These are phyloP conservation scores for Starmerella khaoyaiensis DNA, from an alignment of 805 yeast species.

Conservation along the genomic window DNA sequence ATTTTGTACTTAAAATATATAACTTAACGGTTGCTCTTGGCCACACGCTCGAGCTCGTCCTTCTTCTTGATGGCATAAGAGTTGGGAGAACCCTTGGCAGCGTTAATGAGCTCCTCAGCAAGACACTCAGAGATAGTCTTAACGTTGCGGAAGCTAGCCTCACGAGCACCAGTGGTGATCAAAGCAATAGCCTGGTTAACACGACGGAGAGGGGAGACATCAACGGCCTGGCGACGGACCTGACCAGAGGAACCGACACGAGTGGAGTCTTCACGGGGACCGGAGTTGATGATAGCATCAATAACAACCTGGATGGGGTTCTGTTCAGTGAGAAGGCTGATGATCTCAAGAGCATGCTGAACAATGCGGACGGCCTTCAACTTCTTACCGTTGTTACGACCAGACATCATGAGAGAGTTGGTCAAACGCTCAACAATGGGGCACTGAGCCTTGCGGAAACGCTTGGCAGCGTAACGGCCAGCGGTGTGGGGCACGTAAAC, in stretches of 20 bases:
- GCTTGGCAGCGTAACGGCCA: constrained; percentile 98
- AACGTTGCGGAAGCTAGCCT: constrained; percentile 99
- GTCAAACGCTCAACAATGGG: constrained; percentile 98
- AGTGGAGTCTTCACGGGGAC: constrained; percentile 99
- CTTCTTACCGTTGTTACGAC: constrained; percentile 99
- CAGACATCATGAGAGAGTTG: constrained; percentile 99
- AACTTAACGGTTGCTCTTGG: constrained; percentile 98
- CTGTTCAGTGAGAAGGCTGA: constrained; percentile 92
- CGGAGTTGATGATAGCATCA: constrained; percentile 99
- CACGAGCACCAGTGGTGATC: constrained; percentile 98
- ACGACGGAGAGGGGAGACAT: constrained; percentile 99
- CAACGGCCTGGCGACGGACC: constrained; percentile 99
- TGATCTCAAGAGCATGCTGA: constrained; percentile 98
- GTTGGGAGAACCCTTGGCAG: constrained; percentile 99
- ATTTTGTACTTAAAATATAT: constrained; percentile 13
- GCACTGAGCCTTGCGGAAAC: constrained; percentile 99
- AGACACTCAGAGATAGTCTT: constrained; percentile 99
- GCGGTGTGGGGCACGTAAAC: constrained; percentile 98
- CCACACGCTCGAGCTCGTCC: constrained; percentile 99
- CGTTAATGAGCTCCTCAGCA: constrained; percentile 99
- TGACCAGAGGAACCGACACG: constrained; percentile 99
- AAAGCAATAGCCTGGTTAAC: constrained; percentile 98
- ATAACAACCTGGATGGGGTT: constrained; percentile 99
- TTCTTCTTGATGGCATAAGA: constrained; percentile 99
- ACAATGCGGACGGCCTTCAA: constrained; percentile 99